phyloP scores from a whole-genome alignment of 2,329 filamentous ascomycete species.

The Aspergillus niger region DNA sequence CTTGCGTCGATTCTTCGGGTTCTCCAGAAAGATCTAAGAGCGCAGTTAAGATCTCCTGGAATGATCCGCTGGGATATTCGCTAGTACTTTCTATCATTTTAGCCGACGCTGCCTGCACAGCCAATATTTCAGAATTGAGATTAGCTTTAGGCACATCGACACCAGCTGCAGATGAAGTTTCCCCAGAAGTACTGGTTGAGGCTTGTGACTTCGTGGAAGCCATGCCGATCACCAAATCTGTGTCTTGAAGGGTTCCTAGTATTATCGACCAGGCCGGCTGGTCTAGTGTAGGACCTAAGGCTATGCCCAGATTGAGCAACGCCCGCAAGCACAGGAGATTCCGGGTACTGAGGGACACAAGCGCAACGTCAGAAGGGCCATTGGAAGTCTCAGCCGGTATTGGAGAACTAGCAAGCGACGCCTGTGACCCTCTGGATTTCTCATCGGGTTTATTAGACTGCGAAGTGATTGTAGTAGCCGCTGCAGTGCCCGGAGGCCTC shows the following conservation, averaged over 20 bases:
- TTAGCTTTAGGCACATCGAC: slow-evolving; percentile 59
- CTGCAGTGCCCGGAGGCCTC: slow-evolving; percentile 23
- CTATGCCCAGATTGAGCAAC: slow-evolving; percentile 92
- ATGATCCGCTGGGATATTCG: slow-evolving; percentile 83
- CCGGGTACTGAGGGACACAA: slow-evolving; percentile 72
- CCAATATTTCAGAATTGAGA: slow-evolving; percentile 77
- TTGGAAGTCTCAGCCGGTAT: slow-evolving; percentile 30
- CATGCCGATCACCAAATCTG: slow-evolving; percentile 75
- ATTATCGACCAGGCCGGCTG: slow-evolving; percentile 82
- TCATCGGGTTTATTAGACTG: slow-evolving; percentile 34
- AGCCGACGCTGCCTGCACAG: slow-evolving; percentile 83
- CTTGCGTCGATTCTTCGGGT: slow-evolving; percentile 47
- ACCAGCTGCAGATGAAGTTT: slow-evolving; percentile 26
- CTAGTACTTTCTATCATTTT: slow-evolving; percentile 88
- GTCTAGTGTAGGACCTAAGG: slow-evolving; percentile 82
- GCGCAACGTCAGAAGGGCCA: slow-evolving; percentile 43
- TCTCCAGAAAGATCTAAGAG: slow-evolving; percentile 68
- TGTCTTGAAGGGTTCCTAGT: slow-evolving; percentile 87
- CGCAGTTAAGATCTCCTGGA: slow-evolving; percentile 73
- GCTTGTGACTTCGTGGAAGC: slow-evolving; percentile 35
- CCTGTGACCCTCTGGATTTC: slow-evolving; percentile 31
- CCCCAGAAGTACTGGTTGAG: slow-evolving; percentile 29
- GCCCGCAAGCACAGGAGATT: slow-evolving; percentile 90
- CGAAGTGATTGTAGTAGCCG: slow-evolving; percentile 19
- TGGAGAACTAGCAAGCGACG: slow-evolving; percentile 27